Evolutionary conservation across 192 early-diverging fungal species (phyloP).

Genomic region (Paraglomus brasilianum): DNA sequence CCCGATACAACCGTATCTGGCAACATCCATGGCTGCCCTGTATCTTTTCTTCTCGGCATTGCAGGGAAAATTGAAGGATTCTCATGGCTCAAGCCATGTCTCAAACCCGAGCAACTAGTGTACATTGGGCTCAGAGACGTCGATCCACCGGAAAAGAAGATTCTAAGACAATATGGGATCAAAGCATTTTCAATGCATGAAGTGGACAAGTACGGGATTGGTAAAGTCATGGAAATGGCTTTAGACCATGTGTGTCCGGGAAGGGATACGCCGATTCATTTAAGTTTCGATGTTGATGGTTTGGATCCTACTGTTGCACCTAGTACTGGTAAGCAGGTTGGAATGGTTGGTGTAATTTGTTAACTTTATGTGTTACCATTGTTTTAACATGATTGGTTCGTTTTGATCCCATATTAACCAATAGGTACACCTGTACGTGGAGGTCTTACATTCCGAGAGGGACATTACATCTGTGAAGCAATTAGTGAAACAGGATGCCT

Average conservation of each 20-base stretch:
- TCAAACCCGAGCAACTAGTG: constrained; percentile 75
- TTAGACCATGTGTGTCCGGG: constrained; percentile 82
- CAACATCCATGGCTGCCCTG: constrained; percentile 95
- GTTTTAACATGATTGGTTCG: neutral
- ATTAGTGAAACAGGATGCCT: constrained; percentile 84
- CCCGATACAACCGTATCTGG: constrained; percentile 82
- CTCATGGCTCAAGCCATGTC: constrained; percentile 76
- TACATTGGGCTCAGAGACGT: constrained; percentile 97
- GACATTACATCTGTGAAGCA: constrained; percentile 95
- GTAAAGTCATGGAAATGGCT: constrained; percentile 88
- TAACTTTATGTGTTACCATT: neutral
- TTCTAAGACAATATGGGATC: constrained; percentile 80
- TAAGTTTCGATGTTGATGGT: constrained; percentile 94
- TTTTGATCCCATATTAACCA: neutral
- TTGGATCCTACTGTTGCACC: constrained; percentile 93
- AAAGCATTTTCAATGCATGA: constrained; percentile 96
- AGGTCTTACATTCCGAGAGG: constrained; percentile 93
- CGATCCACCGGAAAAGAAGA: constrained; percentile 82
- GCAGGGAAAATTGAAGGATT: constrained; percentile 65
- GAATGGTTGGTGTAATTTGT: neutral
- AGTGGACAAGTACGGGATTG: constrained; percentile 93
- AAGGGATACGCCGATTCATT: constrained; percentile 74
- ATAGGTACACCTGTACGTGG: constrained; percentile 93
- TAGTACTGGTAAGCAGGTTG: constrained; percentile 57
- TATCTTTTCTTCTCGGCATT: constrained; percentile 85